A percentile compares a stretch with the other conserved stretches of the same genome.
Evolutionary conservation across 2,329 filamentous ascomycete species (phyloP).

Genomic region (Phyllosticta citrichinensis): DNA sequence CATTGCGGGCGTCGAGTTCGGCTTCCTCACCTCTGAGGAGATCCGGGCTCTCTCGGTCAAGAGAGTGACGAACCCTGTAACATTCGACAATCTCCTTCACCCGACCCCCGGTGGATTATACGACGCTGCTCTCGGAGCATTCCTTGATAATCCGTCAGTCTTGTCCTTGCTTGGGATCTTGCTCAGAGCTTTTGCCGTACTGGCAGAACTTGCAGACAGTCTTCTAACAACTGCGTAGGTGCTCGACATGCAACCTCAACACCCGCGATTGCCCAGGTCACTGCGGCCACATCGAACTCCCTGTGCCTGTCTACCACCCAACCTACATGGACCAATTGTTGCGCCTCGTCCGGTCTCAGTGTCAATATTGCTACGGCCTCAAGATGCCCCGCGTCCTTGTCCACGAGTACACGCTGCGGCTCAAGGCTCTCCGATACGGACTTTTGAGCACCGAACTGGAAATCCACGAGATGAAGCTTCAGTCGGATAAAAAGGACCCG

Average conservation of each 20-base stretch:
- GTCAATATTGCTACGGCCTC: slow-evolving; percentile 81
- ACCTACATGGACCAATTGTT: slow-evolving; percentile 90
- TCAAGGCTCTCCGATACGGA: slow-evolving; percentile 77
- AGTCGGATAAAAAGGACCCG: slow-evolving; percentile 25
- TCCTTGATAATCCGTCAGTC: slow-evolving; percentile 70
- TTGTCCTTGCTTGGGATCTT: not conserved
- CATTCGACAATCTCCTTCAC: slow-evolving; percentile 87
- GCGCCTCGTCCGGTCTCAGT: slow-evolving; percentile 75
- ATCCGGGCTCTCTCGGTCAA: slow-evolving; percentile 86
- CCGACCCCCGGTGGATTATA: slow-evolving; percentile 87
- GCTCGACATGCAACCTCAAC: slow-evolving; percentile 82
- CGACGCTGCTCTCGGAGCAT: slow-evolving; percentile 82
- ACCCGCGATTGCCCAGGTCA: slow-evolving; percentile 78
- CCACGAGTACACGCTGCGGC: slow-evolving; percentile 71
- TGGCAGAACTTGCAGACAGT: not conserved
- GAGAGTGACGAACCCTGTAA: slow-evolving; percentile 82
- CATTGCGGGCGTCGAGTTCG: slow-evolving; percentile 83
- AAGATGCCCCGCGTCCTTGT: slow-evolving; percentile 67
- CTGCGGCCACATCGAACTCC: slow-evolving; percentile 88
- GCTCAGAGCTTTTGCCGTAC: slow-evolving; percentile 1
- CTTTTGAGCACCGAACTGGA: slow-evolving; percentile 58
- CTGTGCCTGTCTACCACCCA: slow-evolving; percentile 90
- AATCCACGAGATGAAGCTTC: slow-evolving; percentile 35
- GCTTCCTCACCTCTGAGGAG: slow-evolving; percentile 70
- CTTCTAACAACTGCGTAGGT: slow-evolving; percentile 42